Conservation (phyloP, 1,284 basidiomycete genomes). For the Porogramme epimiltina region DNA sequence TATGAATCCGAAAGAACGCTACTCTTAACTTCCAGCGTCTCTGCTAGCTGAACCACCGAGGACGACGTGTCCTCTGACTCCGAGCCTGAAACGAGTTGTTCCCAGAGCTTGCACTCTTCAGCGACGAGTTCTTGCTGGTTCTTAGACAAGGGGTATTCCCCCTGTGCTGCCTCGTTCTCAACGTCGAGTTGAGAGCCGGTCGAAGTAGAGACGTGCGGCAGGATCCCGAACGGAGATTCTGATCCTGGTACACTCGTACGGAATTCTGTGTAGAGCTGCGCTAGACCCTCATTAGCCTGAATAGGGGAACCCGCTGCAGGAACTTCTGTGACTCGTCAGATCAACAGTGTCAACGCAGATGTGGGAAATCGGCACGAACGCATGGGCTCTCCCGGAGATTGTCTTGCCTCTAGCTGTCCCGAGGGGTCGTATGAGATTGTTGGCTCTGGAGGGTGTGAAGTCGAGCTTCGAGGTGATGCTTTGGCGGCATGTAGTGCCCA, state of each 20-base stretch:
- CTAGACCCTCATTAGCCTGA: no score
- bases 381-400: not conserved
- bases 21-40: constrained; percentile 50
- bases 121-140: constrained; percentile 59
- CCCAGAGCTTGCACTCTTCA: constrained; percentile 70
- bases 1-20: constrained; percentile 61
- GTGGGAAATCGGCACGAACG: no score
- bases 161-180: constrained; percentile 36
- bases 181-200: constrained; percentile 5
- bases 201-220: no score
- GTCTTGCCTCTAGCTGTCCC: not conserved
- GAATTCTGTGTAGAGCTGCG: constrained; percentile 18
- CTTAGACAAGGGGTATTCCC: constrained; percentile 62
- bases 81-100: constrained; percentile 32
- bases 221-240: constrained; percentile 8
- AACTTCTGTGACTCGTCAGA: no score
- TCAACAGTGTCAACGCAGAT: no score
- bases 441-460: not conserved
- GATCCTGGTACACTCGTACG: constrained; percentile 19
- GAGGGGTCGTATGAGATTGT: constrained; percentile 1
- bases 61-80: constrained; percentile 13
- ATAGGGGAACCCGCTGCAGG: no score
- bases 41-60: constrained; percentile 28
- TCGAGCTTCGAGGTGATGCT: not conserved
- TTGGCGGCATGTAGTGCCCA: no score